These are phyloP conservation scores for Mortierella sp. DNA, from an alignment of 371 early-diverging fungal species.

Conservation along the genomic window DNA sequence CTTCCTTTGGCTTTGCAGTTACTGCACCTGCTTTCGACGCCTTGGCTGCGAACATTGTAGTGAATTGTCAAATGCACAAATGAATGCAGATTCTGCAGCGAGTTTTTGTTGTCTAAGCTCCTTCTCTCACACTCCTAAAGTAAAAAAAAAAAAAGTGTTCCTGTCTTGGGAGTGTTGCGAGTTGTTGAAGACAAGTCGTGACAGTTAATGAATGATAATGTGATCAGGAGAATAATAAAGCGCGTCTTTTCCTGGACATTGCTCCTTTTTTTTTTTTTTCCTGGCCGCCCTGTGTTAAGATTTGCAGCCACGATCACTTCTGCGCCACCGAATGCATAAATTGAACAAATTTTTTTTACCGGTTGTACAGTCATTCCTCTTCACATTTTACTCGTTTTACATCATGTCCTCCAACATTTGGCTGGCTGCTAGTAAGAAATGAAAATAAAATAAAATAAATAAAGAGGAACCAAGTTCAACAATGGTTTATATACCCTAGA, in stretches of 20 bases:
- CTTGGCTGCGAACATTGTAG: constrained; percentile 45
- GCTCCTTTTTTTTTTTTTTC: not conserved
- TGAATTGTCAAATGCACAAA: not conserved
- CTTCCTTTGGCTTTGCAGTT: constrained; percentile 13
- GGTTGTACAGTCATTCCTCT: not conserved
- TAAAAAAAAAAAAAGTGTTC: not conserved
- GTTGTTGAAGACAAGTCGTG: not conserved
- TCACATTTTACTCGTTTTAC: not conserved
- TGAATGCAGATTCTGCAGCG: not conserved
- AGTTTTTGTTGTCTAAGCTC: not conserved
- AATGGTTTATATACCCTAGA: no score
- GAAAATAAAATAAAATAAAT: not conserved
- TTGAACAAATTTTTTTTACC: not conserved
- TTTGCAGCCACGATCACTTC: constrained; percentile 14
- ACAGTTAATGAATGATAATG: not conserved
- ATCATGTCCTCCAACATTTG: constrained; percentile 56
- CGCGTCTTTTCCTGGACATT: not conserved
- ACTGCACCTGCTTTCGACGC: constrained; percentile 28
- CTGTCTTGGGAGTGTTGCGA: not conserved
- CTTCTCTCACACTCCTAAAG: not conserved
- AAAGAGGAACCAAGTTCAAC: not conserved
- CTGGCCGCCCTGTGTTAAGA: not conserved
- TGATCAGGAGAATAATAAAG: not conserved
- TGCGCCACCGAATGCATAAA: constrained; percentile 35
- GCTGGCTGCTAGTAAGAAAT: constrained; percentile 56